Evolutionary conservation across 129 eudicot genomes (phyloP).

Genomic region (Apium graveolens): DNA sequence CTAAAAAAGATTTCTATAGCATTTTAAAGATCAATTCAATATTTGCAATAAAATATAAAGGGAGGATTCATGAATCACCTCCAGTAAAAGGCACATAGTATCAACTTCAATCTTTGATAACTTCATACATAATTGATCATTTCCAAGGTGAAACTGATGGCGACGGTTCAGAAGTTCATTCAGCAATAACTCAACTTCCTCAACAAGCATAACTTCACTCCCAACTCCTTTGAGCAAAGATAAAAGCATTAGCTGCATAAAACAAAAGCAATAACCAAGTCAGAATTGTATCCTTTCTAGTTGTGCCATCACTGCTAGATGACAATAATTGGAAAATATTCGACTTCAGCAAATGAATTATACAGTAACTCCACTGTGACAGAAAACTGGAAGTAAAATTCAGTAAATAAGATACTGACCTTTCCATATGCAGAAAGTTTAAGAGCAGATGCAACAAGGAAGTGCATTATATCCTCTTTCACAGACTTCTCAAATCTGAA

Average conservation of each 20-base stretch:
- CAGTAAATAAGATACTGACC: constrained; percentile 29
- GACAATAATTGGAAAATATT: not conserved
- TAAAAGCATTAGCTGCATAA: constrained; percentile 56
- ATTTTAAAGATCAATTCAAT: not conserved
- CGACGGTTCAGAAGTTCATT: constrained; percentile 54
- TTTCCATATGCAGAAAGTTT: constrained; percentile 52
- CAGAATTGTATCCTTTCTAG: not conserved
- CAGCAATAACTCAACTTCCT: constrained; percentile 45
- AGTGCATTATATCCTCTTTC: constrained; percentile 39
- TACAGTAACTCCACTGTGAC: not conserved
- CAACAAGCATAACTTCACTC: constrained; percentile 38
- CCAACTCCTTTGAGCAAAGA: constrained; percentile 76
- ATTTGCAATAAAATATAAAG: not conserved
- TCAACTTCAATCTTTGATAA: constrained; percentile 59
- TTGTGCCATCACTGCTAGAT: not conserved
- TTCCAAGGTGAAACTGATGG: constrained; percentile 24
- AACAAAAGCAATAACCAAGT: not conserved
- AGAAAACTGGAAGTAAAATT: constrained; percentile 1
- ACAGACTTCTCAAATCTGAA: constrained; percentile 62
- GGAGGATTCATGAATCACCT: constrained; percentile 31
- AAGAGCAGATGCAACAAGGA: constrained; percentile 46
- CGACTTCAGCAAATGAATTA: not conserved
- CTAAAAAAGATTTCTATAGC: not conserved
- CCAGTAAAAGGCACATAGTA: constrained; percentile 63
- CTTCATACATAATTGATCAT: constrained; percentile 20